Evolutionary conservation across 163 green algal genomes (phyloP).

Genomic region (Chlorella variabilis): DNA sequence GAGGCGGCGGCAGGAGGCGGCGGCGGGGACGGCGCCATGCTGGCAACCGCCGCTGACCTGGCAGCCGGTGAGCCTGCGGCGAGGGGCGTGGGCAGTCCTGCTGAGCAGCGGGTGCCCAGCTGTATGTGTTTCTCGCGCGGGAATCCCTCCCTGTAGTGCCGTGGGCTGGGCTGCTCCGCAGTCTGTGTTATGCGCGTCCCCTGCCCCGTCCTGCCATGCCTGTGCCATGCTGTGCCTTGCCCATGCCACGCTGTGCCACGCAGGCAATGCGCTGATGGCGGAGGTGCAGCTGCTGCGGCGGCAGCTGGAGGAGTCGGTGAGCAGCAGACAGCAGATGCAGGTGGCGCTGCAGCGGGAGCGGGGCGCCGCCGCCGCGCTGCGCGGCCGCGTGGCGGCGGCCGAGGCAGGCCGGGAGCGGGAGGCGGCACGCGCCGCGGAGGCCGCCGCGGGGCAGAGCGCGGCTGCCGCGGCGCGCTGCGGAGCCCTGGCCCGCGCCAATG

Average conservation of each 20-base stretch:
- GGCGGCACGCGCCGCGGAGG: not conserved
- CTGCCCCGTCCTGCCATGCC: too few species aligned
- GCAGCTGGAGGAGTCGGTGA: not conserved
- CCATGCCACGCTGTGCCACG: not conserved
- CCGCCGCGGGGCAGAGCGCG: not conserved
- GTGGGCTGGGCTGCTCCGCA: too few species aligned
- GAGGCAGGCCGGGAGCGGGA: not conserved
- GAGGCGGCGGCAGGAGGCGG: not conserved
- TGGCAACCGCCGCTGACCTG: constrained; percentile 2
- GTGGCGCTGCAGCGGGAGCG: not conserved
- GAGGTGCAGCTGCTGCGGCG: constrained; percentile 29
- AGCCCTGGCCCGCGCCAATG: not conserved
- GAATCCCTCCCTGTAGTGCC: too few species aligned
- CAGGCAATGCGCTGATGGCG: constrained; percentile 28
- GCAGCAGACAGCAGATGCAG: not conserved
- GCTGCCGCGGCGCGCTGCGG: not conserved
- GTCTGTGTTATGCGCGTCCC: too few species aligned
- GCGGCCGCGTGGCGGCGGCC: not conserved
- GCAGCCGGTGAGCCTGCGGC: not conserved
- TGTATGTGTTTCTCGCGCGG: too few species aligned
- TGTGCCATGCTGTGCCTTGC: not conserved
- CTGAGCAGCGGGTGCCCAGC: too few species aligned
- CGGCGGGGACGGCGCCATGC: not conserved
- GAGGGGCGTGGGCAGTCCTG: too few species aligned
- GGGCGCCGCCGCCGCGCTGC: not conserved